Conservation (phyloP, 768 basidiomycete species). For the Lentinula lateritia region DNA sequence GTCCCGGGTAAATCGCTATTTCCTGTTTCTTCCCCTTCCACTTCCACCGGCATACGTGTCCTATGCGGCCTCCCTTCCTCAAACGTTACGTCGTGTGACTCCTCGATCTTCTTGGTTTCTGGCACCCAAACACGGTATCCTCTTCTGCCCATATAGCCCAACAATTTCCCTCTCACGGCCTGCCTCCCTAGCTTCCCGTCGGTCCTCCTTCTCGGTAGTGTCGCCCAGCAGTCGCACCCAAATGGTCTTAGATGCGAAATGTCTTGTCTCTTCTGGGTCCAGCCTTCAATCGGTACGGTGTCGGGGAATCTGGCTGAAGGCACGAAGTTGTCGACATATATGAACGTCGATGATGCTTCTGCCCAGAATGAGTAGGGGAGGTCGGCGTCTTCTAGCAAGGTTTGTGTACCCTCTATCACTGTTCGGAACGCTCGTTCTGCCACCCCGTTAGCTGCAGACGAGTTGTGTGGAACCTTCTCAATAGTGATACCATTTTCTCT, state of each 20-base stretch:
- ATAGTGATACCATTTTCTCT: slow-evolving; percentile 15
- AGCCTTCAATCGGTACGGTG: background rate
- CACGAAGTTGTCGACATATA: background rate
- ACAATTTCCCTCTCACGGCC: too few species aligned
- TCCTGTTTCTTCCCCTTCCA: too few species aligned
- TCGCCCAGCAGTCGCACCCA: background rate
- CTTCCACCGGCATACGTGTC: too few species aligned
- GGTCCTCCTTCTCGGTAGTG: too few species aligned
- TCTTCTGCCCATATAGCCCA: too few species aligned
- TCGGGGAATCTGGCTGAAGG: background rate
- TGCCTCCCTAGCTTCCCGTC: too few species aligned
- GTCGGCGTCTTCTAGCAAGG: background rate
- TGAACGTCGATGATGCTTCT: background rate
- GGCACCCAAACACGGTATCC: too few species aligned
- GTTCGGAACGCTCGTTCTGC: slow-evolving; percentile 17
- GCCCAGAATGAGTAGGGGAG: background rate
- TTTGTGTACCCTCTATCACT: slow-evolving; percentile 13
- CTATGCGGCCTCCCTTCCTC: too few species aligned
- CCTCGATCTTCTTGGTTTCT: too few species aligned
- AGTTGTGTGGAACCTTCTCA: slow-evolving; percentile 16
- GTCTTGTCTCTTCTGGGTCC: background rate
- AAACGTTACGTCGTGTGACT: too few species aligned
- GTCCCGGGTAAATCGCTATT: too few species aligned
- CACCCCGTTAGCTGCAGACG: slow-evolving; percentile 21
- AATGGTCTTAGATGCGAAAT: background rate